phyloP scores from a whole-genome alignment of 2,329 filamentous ascomycete genomes.

The Mollisia scopiformis region DNA sequence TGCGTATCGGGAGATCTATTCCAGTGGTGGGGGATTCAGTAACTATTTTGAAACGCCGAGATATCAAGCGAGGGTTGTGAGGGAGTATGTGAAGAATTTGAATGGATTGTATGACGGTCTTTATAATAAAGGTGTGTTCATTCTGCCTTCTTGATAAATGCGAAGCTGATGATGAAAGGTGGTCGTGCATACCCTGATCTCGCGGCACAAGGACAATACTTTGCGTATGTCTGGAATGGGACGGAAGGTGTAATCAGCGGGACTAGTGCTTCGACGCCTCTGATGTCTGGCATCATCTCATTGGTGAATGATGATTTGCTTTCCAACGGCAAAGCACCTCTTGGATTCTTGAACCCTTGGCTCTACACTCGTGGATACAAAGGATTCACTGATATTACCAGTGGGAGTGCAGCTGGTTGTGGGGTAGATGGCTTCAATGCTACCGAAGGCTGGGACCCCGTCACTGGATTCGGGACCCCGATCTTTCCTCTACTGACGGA shows the following conservation, averaged over 20 bases:
- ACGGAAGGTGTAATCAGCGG: constrained; percentile 46
- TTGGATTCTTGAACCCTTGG: constrained; percentile 49
- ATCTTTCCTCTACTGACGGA: not conserved
- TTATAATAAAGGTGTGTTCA: constrained; percentile 40
- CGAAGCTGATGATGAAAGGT: not conserved
- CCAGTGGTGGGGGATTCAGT: constrained; percentile 55
- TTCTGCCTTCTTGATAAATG: not conserved
- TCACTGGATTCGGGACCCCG: constrained; percentile 22
- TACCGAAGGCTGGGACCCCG: constrained; percentile 39
- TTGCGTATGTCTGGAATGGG: constrained; percentile 43
- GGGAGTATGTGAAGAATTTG: constrained; percentile 45
- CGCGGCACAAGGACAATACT: constrained; percentile 60
- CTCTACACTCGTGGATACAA: constrained; percentile 41
- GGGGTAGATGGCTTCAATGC: constrained; percentile 32
- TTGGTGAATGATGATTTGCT: constrained; percentile 66
- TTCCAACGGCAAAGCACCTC: constrained; percentile 46
- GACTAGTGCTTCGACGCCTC: constrained; percentile 57
- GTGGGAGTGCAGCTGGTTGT: constrained; percentile 42
- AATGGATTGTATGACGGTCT: constrained; percentile 46
- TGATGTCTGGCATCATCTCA: constrained; percentile 58
- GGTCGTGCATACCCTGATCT: constrained; percentile 56
- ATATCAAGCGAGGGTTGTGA: constrained; percentile 49
- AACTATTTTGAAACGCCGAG: constrained; percentile 48
- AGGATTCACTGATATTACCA: constrained; percentile 14
- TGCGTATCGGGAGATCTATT: constrained; percentile 35